Percentiles rank a stretch among this genome's conserved stretches.
Evolutionary conservation across 2,329 filamentous ascomycete genomes (phyloP).

Genomic region (Pseudocercospora musae): DNA sequence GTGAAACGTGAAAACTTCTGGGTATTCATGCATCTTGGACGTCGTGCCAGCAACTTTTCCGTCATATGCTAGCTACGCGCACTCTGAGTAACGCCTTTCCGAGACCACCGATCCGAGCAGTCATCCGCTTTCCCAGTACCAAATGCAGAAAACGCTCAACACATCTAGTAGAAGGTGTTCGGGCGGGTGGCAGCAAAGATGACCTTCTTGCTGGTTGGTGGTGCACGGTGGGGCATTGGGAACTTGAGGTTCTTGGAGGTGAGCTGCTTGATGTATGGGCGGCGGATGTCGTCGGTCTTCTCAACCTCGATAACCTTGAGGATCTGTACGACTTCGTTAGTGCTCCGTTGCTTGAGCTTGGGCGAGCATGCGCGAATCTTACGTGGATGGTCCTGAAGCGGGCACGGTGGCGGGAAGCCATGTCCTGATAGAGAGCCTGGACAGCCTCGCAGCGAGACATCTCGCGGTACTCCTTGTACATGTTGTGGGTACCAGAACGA

Average conservation of each 20-base stretch:
- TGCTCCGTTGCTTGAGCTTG: not conserved
- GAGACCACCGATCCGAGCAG: slow-evolving; percentile 20
- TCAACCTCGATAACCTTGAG: slow-evolving; percentile 97
- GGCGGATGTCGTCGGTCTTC: slow-evolving; percentile 91
- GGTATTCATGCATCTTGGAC: not conserved
- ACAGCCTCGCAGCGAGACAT: slow-evolving; percentile 94
- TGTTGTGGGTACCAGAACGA: slow-evolving; percentile 99
- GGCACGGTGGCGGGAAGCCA: slow-evolving; percentile 97
- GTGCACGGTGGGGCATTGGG: slow-evolving; percentile 94
- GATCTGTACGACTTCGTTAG: slow-evolving; percentile 58
- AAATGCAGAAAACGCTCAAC: slow-evolving; percentile 28
- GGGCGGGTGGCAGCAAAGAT: slow-evolving; percentile 90
- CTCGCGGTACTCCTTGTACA: slow-evolving; percentile 99
- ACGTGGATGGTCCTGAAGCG: slow-evolving; percentile 99
- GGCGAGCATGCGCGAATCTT: slow-evolving; percentile 42
- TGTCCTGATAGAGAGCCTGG: slow-evolving; percentile 97
- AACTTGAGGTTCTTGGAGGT: slow-evolving; percentile 92
- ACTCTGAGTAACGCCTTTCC: slow-evolving; percentile 17
- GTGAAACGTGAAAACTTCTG: not conserved
- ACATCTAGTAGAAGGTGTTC: slow-evolving; percentile 91
- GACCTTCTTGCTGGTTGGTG: slow-evolving; percentile 81
- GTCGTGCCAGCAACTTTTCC: not conserved
- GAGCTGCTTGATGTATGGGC: slow-evolving; percentile 99
- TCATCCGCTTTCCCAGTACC: slow-evolving; percentile 17
- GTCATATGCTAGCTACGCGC: slow-evolving; percentile 23